Evolutionary conservation across 148 eudicot species (phyloP), one percentile per base, ranked within the genome.

Genomic region (Pharnaceum exiguum): DNA sequence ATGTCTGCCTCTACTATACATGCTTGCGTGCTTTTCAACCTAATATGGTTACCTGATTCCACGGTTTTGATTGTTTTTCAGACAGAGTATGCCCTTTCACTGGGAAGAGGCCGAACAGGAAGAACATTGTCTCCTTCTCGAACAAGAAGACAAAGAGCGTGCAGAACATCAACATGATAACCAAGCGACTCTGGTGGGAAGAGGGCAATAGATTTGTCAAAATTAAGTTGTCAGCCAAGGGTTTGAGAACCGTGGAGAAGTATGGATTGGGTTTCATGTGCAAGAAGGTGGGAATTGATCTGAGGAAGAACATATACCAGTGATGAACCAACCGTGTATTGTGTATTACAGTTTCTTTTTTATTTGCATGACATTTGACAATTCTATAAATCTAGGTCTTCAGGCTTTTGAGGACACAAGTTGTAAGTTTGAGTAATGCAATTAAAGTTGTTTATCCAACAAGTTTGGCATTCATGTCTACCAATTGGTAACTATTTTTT

Each of bases 111-210:
- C 53, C 96, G 7, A 93, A 93, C 80, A 83, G 59, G 63, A 89
- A 78, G 22, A 88, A 93, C 79, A 71, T 44, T 45, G 95, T 93
- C 45, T 85, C 96, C 24, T 84, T 79, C 66, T 93, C 99, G 5
- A 93, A 93, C 71, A 87, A 89, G 80, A 88, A 75, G 70, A 83
- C 99, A 5, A 93, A 68, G 50, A 83, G 62, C 50, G 45, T 82
- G 80, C 99, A 88, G 72, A 77, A 70, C 73, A 96, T 93, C 57
- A 93, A 88, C 75, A 74, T 93, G 31, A 96, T 88, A 58, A 83
- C 85, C 80, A 93, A 93, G 77, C 74, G 63, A 60, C 66, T 93
- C 2, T 93, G 99, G 99, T 93, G 99, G 99, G 99, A 93, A 72
- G 91, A 78, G 21, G 99, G 96, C 4, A 93, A 93, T 33, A 83